Evolutionary conservation across 495 filamentous ascomycete genomes (phyloP), one percentile per base, ranked within the genome.

Genomic region (Tuber aestivum): DNA sequence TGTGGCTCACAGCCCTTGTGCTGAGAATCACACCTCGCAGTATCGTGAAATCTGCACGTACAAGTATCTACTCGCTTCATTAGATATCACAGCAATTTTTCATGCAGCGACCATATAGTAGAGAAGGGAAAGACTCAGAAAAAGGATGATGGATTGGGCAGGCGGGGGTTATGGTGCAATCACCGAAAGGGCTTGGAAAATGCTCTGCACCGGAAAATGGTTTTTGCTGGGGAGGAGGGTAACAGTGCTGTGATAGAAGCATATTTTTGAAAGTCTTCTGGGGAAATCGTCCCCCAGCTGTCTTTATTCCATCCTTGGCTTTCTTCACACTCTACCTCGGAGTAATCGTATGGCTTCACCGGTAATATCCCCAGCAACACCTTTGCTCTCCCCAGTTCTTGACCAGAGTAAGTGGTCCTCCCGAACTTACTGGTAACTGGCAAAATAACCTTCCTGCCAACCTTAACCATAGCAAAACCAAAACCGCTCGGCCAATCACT

Each of bases 331-430:
- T n/a, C n/a, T n/a, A n/a, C n/a, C n/a, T 35, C 37, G 40, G 10
- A 16, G 41, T 45, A 14, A 27, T 41, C 44, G 42, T 41, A 78
- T 78, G 74, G n/a, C 71, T 6, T 48, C 76, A 70, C 50, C 69
- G 16, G 68, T 74, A 35, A 75, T 72, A 61, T 37, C 50, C 3
- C 44, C 72, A 41, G 76, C 78, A 14, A 75, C 72, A 5, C n/a
- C 21, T 10, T 82, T 82, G 23, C 81, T 82, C 44, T 69, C 73
- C 1, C 81, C 81, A 27, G 80, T 82, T 20, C 69, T 82, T 16
- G 78, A 82, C 48, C 72, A 68, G 80, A 75, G 81, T 80, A 44
- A n/a, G 27, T 41, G 41, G 37, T 38, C 70, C 40, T 69, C 16
- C 45, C 35, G 3, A 27, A 37, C 32, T 41, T 16, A 20, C 75